Percentiles rank a stretch among this genome's conserved stretches.
phyloP scores from a whole-genome alignment of 2,329 filamentous ascomycete genomes.

The Leptographium procerum region DNA sequence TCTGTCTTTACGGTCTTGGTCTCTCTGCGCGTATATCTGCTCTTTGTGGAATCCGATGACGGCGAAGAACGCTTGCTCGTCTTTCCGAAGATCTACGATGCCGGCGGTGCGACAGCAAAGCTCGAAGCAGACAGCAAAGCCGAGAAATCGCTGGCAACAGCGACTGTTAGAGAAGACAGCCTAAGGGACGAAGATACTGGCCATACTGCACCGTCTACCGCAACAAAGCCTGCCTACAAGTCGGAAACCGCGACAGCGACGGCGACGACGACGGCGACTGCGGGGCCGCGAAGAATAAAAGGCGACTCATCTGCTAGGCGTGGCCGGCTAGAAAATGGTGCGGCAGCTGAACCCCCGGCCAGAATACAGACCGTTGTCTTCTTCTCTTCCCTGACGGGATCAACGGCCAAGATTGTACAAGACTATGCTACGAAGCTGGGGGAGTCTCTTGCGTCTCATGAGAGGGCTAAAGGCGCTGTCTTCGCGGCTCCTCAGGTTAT shows the following conservation, averaged over 20 bases:
- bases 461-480: not conserved
- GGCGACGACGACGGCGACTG: constrained; percentile 6
- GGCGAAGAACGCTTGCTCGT: constrained; percentile 23
- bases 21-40: constrained; percentile 30
- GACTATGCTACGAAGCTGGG: constrained; percentile 48
- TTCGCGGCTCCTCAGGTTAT: constrained; percentile 52
- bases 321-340: constrained; percentile 18
- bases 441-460: constrained; percentile 26
- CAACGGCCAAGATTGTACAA: constrained; percentile 63
- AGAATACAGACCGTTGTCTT: constrained; percentile 67
- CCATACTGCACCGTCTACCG: not conserved
- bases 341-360: constrained; percentile 14
- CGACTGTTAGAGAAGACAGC: not conserved
- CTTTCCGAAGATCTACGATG: constrained; percentile 24
- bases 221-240: not conserved
- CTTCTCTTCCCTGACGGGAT: constrained; percentile 79
- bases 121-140: constrained; percentile 3
- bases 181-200: not conserved
- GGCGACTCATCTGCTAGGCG: constrained; percentile 19
- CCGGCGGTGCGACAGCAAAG: not conserved
- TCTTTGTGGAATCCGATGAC: constrained; percentile 18
- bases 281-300: constrained; percentile 35
- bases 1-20: constrained; percentile 25
- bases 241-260: too few species aligned
- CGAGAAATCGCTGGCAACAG: not conserved